phyloP scores from a whole-genome alignment of 2,329 filamentous ascomycete genomes.

The Didymella segeticola region DNA sequence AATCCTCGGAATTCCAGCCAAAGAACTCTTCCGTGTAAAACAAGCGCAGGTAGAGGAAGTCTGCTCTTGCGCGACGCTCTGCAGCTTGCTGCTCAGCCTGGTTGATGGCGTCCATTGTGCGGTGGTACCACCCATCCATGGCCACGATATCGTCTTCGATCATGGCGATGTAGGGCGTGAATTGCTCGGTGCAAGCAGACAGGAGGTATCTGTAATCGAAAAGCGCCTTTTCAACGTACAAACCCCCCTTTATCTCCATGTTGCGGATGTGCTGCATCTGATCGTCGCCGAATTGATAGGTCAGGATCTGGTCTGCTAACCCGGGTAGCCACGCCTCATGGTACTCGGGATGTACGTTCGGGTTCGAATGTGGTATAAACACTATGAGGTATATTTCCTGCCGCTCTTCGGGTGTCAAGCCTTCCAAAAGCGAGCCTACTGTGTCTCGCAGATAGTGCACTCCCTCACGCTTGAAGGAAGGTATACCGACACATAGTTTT shows the following conservation, averaged over 20 bases:
- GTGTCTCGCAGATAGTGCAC: constrained; percentile 52
- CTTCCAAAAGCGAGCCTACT: constrained; percentile 54
- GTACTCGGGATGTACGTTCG: constrained; percentile 51
- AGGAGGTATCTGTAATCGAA: constrained; percentile 55
- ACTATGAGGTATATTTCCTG: constrained; percentile 52
- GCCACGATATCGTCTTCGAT: constrained; percentile 58
- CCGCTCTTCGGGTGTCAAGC: constrained; percentile 51
- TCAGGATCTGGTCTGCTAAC: constrained; percentile 51
- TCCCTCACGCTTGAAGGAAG: constrained; percentile 50
- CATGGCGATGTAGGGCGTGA: constrained; percentile 52
- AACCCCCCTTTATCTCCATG: constrained; percentile 37
- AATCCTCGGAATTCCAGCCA: constrained; percentile 55
- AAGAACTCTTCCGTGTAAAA: constrained; percentile 57
- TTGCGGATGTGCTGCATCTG: constrained; percentile 44
- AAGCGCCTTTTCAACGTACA: constrained; percentile 51
- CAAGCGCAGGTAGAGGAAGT: constrained; percentile 54
- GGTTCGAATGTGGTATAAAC: constrained; percentile 55
- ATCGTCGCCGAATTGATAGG: constrained; percentile 48
- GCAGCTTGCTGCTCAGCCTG: constrained; percentile 41
- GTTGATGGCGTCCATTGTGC: constrained; percentile 47
- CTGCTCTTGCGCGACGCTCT: constrained; percentile 27
- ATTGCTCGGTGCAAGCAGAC: constrained; percentile 48
- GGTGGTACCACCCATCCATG: constrained; percentile 57
- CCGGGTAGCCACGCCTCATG: constrained; percentile 51
- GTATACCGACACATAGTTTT: constrained; percentile 54